Percentiles rank a stretch among this genome's conserved stretches.
phyloP scores from a whole-genome alignment of 208 protist genomes.

The Naegleria gruberi region DNA sequence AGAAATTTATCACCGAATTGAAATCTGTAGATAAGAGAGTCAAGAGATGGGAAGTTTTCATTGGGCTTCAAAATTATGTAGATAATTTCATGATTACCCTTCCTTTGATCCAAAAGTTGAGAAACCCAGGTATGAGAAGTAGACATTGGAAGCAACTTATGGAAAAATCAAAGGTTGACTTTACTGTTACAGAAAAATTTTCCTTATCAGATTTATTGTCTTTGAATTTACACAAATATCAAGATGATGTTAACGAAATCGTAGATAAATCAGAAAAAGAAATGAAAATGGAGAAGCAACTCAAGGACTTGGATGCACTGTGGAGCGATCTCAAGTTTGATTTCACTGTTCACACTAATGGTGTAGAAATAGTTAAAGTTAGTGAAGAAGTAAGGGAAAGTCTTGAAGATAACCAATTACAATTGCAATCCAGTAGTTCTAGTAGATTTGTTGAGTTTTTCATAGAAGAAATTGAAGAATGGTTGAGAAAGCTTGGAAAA shows the following conservation, averaged over 20 bases:
- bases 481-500: conserved; percentile 52
- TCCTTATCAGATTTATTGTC: conserved; percentile 49
- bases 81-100: conserved; percentile 45
- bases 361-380: conserved; percentile 44
- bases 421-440: conserved; percentile 50
- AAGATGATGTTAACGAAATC: conserved; percentile 55
- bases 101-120: conserved; percentile 30
- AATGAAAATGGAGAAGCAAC: conserved; percentile 27
- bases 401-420: conserved; percentile 44
- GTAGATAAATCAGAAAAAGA: conserved; percentile 45
- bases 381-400: conserved; percentile 49
- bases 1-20: conserved; percentile 51
- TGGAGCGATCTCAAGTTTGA: conserved; percentile 51
- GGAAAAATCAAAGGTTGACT: conserved; percentile 63
- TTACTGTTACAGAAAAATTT: conserved; percentile 56
- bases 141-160: conserved; percentile 64
- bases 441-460: conserved; percentile 55
- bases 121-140: conserved; percentile 43
- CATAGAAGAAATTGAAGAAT: conserved; percentile 50
- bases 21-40: conserved; percentile 49
- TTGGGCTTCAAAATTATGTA: conserved; percentile 29
- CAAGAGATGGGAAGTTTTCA: conserved; percentile 43
- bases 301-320: conserved; percentile 44
- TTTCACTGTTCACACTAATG: conserved; percentile 42
- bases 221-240: conserved; percentile 59